These are phyloP conservation scores for Arctium lappa DNA, from an alignment of 129 eudicot genomes.

Conservation along the genomic window DNA sequence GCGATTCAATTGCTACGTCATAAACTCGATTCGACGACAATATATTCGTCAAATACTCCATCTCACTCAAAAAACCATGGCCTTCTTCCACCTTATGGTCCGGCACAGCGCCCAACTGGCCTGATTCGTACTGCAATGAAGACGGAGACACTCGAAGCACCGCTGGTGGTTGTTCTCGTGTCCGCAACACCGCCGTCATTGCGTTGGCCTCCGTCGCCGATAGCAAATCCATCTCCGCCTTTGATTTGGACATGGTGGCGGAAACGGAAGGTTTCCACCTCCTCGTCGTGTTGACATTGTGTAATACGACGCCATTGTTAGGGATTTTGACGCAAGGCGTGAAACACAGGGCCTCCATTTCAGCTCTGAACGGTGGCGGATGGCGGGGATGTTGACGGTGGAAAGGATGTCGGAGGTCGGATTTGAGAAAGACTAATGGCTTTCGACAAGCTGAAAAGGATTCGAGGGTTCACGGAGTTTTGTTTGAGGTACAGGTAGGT, in stretches of 20 bases:
- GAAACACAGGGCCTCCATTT: slow-evolving; percentile 31
- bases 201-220: slow-evolving; percentile 12
- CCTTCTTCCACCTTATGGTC: slow-evolving; percentile 37
- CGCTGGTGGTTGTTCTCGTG: not conserved
- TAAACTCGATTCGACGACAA: slow-evolving; percentile 47
- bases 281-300: slow-evolving; percentile 9
- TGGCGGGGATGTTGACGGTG: not conserved
- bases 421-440: not conserved
- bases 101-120: slow-evolving; percentile 38
- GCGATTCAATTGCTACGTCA: slow-evolving; percentile 67
- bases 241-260: slow-evolving; percentile 40
- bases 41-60: slow-evolving; percentile 62
- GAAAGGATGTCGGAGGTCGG: slow-evolving; percentile 13
- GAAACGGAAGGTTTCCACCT: slow-evolving; percentile 6
- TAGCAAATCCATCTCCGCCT: slow-evolving; percentile 22
- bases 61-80: slow-evolving; percentile 32
- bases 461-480: slow-evolving; percentile 8
- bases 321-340: slow-evolving; percentile 25
- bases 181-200: slow-evolving; percentile 13
- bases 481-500: slow-evolving; percentile 7
- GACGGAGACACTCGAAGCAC: slow-evolving; percentile 38
- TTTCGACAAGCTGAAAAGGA: not conserved
- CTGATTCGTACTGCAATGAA: slow-evolving; percentile 43
- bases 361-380: not conserved
- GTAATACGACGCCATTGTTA: slow-evolving; percentile 16